Evolutionary conservation across 2,329 filamentous ascomycete genomes (phyloP).

Genomic region (Cordyceps pruinosa): DNA sequence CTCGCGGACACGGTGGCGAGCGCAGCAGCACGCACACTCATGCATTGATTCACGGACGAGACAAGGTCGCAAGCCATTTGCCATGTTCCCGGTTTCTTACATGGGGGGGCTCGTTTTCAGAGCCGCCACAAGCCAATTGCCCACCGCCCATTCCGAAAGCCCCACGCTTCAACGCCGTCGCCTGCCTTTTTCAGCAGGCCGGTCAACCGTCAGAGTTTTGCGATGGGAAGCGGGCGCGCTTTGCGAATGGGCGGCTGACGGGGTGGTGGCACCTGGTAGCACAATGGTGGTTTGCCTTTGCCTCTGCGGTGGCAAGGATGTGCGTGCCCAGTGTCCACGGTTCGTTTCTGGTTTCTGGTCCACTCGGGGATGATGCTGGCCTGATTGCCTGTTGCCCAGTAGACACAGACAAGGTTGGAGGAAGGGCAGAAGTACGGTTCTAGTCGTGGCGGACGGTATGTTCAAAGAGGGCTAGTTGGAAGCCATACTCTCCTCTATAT

Average conservation of each 20-base stretch:
- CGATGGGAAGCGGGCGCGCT: background rate
- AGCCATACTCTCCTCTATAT: background rate
- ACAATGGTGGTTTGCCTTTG: too few relatives aligned
- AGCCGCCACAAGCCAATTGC: conserved; percentile 7
- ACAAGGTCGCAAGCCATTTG: background rate
- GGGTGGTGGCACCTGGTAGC: background rate
- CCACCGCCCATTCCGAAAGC: conserved; percentile 1
- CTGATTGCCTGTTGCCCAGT: too few relatives aligned
- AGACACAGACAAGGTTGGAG: background rate
- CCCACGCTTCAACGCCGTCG: background rate
- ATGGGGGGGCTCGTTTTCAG: background rate
- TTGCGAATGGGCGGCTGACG: background rate
- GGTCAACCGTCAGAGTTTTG: background rate
- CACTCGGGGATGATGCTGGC: too few relatives aligned
- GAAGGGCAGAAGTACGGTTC: too few relatives aligned
- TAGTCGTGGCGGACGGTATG: too few relatives aligned
- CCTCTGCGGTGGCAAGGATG: background rate
- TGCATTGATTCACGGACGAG: background rate
- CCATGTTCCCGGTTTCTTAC: background rate
- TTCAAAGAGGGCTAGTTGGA: too few relatives aligned
- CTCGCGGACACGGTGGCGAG: background rate
- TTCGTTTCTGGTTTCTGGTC: background rate
- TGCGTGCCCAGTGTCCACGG: background rate
- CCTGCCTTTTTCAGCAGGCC: conserved; percentile 7
- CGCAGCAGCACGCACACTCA: background rate